A percentile compares a stretch with the other conserved stretches of the same genome.
phyloP scores from a whole-genome alignment of 140 eudicot species.

The Eryngium alpinum region DNA sequence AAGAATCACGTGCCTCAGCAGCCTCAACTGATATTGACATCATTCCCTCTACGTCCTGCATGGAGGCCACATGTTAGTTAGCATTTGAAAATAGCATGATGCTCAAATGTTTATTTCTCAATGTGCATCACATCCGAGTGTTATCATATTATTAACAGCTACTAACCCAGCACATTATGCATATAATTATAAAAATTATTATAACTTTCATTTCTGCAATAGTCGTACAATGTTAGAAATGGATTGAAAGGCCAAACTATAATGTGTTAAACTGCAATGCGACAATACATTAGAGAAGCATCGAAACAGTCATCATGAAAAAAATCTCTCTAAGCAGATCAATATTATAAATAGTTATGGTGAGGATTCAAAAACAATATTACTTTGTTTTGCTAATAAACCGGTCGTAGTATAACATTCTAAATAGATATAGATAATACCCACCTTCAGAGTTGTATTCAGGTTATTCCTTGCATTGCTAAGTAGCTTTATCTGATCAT shows the following conservation, averaged over 20 bases:
- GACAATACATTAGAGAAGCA: too few relatives aligned
- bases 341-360: not conserved
- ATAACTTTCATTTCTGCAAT: not conserved
- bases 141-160: too few relatives aligned
- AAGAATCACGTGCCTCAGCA: conserved; percentile 82
- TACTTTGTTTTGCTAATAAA: not conserved
- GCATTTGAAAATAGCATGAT: too few relatives aligned
- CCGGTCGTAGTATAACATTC: not conserved
- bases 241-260: not conserved
- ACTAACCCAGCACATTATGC: too few relatives aligned
- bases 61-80: conserved; percentile 12
- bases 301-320: not conserved
- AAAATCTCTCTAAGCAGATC: not conserved
- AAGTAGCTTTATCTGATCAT: conserved; percentile 93
- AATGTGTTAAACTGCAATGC: not conserved
- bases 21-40: conserved; percentile 98
- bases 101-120: too few relatives aligned
- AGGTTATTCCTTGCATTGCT: conserved; percentile 93
- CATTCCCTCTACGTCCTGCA: conserved; percentile 98
- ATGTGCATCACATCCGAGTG: too few relatives aligned
- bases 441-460: conserved; percentile 91
- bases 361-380: not conserved
- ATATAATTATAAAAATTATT: not conserved
- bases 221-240: not conserved
- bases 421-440: not conserved